Percentiles rank a stretch among this genome's conserved stretches.
Conservation (phyloP, 23 red algal genomes). For the Cyanidiococcus yangmingshanensis region DNA sequence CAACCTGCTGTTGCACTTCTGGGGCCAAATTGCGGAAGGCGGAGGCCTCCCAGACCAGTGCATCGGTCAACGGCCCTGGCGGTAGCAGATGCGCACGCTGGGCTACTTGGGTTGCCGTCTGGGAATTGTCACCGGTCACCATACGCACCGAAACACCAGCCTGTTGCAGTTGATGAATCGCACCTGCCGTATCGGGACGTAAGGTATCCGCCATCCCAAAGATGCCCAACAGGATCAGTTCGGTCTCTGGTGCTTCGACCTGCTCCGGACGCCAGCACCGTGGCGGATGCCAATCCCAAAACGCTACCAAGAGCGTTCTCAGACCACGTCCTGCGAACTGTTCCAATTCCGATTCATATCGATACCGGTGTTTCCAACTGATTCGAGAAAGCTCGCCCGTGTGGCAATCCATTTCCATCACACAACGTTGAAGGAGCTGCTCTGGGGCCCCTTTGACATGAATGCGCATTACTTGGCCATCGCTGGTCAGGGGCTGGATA, state of each 20-base stretch:
- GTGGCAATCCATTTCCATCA: slow-evolving; percentile 29
- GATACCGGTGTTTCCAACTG: slow-evolving; percentile 5
- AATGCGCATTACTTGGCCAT: slow-evolving; percentile 25
- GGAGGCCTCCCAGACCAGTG: slow-evolving; percentile 35
- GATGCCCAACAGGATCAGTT: slow-evolving; percentile 60
- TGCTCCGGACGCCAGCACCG: slow-evolving; percentile 22
- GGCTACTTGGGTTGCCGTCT: slow-evolving; percentile 66
- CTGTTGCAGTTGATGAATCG: slow-evolving; percentile 48
- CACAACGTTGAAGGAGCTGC: slow-evolving; percentile 31
- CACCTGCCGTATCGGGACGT: slow-evolving; percentile 60
- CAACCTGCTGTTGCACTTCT: slow-evolving; percentile 31
- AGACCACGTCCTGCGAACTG: slow-evolving; percentile 43
- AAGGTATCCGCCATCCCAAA: slow-evolving; percentile 83
- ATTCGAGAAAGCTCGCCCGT: slow-evolving; percentile 25
- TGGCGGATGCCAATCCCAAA: slow-evolving; percentile 42
- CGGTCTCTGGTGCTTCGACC: slow-evolving; percentile 31
- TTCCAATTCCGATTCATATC: slow-evolving; percentile 25
- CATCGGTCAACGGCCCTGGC: slow-evolving; percentile 10
- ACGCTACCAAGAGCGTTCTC: slow-evolving; percentile 55
- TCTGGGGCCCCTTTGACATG: slow-evolving; percentile 81
- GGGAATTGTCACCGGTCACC: slow-evolving; percentile 78
- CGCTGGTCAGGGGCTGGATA: slow-evolving; percentile 4
- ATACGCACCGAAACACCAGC: slow-evolving; percentile 94
- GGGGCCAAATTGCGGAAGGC: slow-evolving; percentile 48
- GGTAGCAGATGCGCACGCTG: slow-evolving; percentile 58